Conservation (phyloP, 2,329 filamentous ascomycete genomes). For the Colletotrichum trifolii region DNA sequence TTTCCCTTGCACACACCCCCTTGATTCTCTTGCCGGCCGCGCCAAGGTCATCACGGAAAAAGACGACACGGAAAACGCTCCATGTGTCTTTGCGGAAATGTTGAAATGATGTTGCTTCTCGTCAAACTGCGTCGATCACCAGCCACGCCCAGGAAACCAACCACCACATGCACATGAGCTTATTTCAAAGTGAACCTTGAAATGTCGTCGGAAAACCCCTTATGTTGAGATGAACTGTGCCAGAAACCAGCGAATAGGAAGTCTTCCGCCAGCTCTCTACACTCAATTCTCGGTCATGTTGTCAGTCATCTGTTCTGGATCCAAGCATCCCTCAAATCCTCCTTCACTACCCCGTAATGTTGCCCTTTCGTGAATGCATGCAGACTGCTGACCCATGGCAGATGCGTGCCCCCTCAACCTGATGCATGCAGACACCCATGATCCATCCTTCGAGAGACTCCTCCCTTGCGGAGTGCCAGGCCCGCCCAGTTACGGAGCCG, state of each 20-base stretch:
- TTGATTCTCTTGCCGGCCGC: constrained; percentile 3
- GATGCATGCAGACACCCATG: neutral
- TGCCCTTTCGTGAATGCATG: constrained; percentile 11
- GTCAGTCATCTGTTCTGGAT: neutral
- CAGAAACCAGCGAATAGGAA: constrained; percentile 1
- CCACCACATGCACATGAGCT: constrained; percentile 12
- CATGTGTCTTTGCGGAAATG: neutral
- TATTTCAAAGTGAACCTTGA: constrained; percentile 5
- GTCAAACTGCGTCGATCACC: constrained; percentile 4
- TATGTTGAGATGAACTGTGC: neutral
- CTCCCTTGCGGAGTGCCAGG: neutral
- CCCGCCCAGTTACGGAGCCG: neutral
- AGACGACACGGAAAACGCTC: constrained; percentile 4
- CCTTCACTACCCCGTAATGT: neutral
- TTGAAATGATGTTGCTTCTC: neutral
- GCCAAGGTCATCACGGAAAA: constrained; percentile 32
- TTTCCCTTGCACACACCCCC: constrained; percentile 2
- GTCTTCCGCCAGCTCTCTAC: neutral
- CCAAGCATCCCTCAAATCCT: neutral
- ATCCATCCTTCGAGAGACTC: neutral
- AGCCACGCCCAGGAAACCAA: constrained; percentile 1
- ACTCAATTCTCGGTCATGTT: neutral
- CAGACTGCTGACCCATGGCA: constrained; percentile 2
- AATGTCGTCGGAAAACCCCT: constrained; percentile 18
- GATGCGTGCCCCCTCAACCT: neutral